A percentile compares a stretch with the other conserved stretches of the same genome.
phyloP scores from a whole-genome alignment of 345 rosid genomes.

The Odontarrhena argentea region DNA sequence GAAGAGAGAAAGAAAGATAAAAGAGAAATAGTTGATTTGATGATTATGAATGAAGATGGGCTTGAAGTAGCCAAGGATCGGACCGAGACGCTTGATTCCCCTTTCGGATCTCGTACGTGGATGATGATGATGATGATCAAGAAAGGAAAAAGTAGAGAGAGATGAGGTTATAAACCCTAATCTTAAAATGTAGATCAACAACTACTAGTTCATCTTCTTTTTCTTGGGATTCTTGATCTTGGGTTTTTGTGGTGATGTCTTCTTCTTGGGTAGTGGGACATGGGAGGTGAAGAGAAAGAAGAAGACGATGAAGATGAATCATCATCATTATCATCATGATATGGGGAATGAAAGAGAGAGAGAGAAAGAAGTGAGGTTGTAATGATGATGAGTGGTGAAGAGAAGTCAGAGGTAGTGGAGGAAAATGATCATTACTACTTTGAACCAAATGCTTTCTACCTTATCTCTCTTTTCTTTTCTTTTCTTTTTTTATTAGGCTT shows the following conservation, averaged over 20 bases:
- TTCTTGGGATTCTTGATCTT: conserved; percentile 43
- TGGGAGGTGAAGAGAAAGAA: conserved; percentile 42
- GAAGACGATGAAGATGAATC: conserved; percentile 38
- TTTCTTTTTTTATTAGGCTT: conserved; percentile 12
- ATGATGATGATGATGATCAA: conserved; percentile 39
- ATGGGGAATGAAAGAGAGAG: conserved; percentile 39
- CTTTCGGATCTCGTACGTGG: conserved; percentile 45
- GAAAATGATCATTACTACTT: conserved; percentile 42
- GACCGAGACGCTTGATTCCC: conserved; percentile 52
- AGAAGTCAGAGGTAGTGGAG: conserved; percentile 43
- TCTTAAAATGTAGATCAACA: conserved; percentile 28
- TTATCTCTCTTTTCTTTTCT: conserved; percentile 22
- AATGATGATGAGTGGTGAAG: conserved; percentile 42
- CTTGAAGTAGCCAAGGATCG: conserved; percentile 39
- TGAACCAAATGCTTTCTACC: conserved; percentile 31
- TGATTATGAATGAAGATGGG: conserved; percentile 25
- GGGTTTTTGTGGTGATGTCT: conserved; percentile 23
- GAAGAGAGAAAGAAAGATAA: conserved; percentile 3
- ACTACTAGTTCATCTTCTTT: conserved; percentile 29
- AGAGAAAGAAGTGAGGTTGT: conserved; percentile 41
- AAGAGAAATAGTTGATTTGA: conserved; percentile 24
- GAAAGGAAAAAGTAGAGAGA: conserved; percentile 39
- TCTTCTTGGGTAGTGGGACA: conserved; percentile 40
- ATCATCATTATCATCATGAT: conserved; percentile 41
- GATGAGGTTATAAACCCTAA: conserved; percentile 39